Base-by-base conservation (phyloP, 306 rosid species). In the Castanopsis chinensis region DNA sequence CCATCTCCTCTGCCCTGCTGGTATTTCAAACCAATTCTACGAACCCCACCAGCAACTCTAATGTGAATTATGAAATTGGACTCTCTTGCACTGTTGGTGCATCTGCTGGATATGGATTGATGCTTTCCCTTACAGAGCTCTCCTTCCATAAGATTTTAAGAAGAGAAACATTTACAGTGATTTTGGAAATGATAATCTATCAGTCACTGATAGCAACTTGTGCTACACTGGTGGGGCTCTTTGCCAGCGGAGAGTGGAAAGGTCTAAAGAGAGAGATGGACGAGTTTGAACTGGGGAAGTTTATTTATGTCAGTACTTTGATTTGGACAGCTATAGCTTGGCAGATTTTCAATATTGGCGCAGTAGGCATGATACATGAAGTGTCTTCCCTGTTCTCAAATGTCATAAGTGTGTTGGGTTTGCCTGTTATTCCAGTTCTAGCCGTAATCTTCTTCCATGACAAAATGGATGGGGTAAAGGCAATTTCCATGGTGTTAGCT, bases 331-430 rank as follows among this genome's bases (percentile, higher is more conserved):
- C 88, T 11, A 56, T 85, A 61, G 6, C 49, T 3, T 89, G 89
- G 89, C 84, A 83, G 61, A 32, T 83, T 30, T 80, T 55, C 74
- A 15, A 55, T 10, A 35, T 87, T 18, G 87, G 89, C 5, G 17
- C 69, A 43, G 27, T 87, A 45, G 91, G 91, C 70, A 71, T 83
- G 76, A 80, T 83, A 64, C 74, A 83, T 35, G 88, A 87, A 45
- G 89, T 82, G 9, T 85, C 93, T 41, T 85, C 93, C 9, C 81
- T 85, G n/a, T 89, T 89, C 76, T 81, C 89, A 37, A 87, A 87
- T 78, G 84, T 80, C 61, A 73, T 87, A 19, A 85, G 82, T 43
- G 84, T 79, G 51, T 37, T 89, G 79, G 86, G 76, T 43, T 45
- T 83, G 87, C 87, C 91, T 9, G n/a, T 89, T 17, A 81, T 85